phyloP scores from a whole-genome alignment of 176 grass and related monocot species.

The Chrysopogon serrulatus region DNA sequence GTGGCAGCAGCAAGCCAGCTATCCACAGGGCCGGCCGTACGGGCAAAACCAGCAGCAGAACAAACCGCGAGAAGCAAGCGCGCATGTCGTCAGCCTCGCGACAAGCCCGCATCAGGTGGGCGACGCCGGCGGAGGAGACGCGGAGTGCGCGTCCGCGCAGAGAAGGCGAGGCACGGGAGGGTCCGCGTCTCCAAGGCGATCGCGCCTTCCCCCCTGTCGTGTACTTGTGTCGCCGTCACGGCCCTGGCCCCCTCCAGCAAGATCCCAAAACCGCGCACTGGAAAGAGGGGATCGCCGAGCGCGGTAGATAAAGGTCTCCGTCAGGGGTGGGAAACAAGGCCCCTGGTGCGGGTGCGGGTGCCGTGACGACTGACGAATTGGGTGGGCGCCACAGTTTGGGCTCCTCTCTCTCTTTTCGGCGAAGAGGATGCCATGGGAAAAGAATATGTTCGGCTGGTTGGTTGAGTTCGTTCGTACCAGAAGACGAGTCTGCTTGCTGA shows the following conservation, averaged over 20 bases:
- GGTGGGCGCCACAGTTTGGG: background rate
- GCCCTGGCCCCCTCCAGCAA: background rate
- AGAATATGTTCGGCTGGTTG: background rate
- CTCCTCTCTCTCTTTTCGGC: background rate
- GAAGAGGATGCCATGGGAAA: background rate
- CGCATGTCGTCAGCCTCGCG: constrained; percentile 2
- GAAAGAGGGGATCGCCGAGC: background rate
- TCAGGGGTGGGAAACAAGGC: background rate
- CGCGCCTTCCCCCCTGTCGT: too few species aligned
- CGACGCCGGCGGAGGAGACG: background rate
- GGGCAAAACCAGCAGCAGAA: background rate
- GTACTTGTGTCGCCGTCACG: background rate
- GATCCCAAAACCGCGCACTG: constrained; percentile 10
- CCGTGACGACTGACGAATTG: background rate
- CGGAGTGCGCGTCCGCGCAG: background rate
- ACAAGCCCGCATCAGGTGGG: background rate
- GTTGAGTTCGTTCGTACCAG: background rate
- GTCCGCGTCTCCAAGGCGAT: background rate
- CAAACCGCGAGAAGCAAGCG: background rate
- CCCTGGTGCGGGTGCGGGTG: too few species aligned
- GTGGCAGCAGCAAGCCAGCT: background rate
- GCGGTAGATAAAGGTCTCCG: constrained; percentile 44
- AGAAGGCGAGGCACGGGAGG: background rate
- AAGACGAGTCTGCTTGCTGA: background rate
- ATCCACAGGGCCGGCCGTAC: background rate